Conservation (phyloP, 1,284 basidiomycete species). For the Grifola frondosa region DNA sequence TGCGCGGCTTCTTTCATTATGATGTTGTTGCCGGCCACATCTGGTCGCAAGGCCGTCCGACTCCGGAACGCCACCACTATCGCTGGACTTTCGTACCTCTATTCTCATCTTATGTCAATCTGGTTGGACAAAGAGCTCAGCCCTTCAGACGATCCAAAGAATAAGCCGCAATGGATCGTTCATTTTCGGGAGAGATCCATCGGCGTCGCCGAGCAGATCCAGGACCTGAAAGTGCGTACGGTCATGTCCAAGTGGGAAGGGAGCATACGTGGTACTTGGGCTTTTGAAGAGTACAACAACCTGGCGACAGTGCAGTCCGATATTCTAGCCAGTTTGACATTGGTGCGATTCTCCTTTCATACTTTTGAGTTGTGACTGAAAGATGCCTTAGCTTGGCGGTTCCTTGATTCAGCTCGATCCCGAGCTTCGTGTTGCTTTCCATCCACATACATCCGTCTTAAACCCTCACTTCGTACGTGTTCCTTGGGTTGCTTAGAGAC, state of each 20-base stretch:
- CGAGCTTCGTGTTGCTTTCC: conserved; percentile 35
- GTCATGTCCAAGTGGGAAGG: conserved; percentile 47
- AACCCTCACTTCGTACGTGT: conserved; percentile 48
- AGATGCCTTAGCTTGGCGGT: conserved; percentile 37
- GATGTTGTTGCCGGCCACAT: conserved; percentile 52
- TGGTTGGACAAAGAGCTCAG: conserved; percentile 38
- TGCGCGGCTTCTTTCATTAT: conserved; percentile 45
- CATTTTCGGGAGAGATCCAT: conserved; percentile 35
- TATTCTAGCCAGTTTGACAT: conserved; percentile 41
- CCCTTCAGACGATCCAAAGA: conserved; percentile 14
- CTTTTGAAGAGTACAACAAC: conserved; percentile 44
- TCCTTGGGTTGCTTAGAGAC: not conserved
- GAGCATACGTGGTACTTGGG: conserved; percentile 50
- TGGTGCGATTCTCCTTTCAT: conserved; percentile 31
- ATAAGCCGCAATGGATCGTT: conserved; percentile 23
- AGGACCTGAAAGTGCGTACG: conserved; percentile 37
- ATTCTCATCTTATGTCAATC: conserved; percentile 43
- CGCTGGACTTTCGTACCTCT: conserved; percentile 39
- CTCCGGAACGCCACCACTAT: conserved; percentile 44
- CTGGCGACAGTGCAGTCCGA: conserved; percentile 41
- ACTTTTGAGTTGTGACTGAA: not conserved
- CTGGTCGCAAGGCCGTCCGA: conserved; percentile 48
- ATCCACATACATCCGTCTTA: conserved; percentile 44
- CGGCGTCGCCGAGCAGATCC: conserved; percentile 37
- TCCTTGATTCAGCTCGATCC: conserved; percentile 42